A percentile compares a stretch with the other conserved stretches of the same genome.
These are phyloP conservation scores for Chlamydomonas sp. DNA, from an alignment of 139 green algal species.

Conservation along the genomic window DNA sequence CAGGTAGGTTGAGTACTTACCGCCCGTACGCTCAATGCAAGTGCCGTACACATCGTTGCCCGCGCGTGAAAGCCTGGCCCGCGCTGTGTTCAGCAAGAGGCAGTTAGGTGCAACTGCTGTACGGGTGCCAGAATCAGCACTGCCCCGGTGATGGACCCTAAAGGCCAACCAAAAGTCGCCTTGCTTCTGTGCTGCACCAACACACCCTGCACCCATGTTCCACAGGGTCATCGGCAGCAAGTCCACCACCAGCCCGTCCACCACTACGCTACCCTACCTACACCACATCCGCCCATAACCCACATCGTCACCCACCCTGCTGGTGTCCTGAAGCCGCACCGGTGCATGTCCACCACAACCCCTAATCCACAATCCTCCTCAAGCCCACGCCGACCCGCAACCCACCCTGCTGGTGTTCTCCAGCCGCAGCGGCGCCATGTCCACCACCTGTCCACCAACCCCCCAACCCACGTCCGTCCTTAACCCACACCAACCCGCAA, in stretches of 20 bases:
- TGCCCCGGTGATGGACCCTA: neutral
- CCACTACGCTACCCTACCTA: neutral
- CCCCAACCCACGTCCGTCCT: neutral
- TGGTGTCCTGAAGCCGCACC: constrained; percentile 41
- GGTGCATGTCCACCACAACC: constrained; percentile 12
- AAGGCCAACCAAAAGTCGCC: neutral
- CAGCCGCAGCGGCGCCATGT: constrained; percentile 61
- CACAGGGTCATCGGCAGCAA: constrained; percentile 53
- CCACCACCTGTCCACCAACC: constrained; percentile 61
- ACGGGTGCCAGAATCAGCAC: neutral
- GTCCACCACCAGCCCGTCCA: constrained; percentile 43
- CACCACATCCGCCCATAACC: too few relatives aligned
- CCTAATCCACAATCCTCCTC: neutral
- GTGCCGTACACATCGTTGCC: too few relatives aligned
- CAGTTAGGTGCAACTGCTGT: neutral
- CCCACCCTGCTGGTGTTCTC: constrained; percentile 4
- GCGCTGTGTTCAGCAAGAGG: neutral
- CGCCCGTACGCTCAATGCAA: neutral
- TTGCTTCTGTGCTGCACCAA: neutral
- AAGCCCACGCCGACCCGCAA: neutral
- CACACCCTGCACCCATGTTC: constrained; percentile 2
- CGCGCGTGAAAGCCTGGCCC: neutral
- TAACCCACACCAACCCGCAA: neutral
- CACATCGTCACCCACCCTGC: neutral
- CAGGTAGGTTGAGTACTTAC: neutral